These are phyloP conservation scores for Ustilago loliicola DNA, from an alignment of 1,284 basidiomycete species.

Conservation along the genomic window DNA sequence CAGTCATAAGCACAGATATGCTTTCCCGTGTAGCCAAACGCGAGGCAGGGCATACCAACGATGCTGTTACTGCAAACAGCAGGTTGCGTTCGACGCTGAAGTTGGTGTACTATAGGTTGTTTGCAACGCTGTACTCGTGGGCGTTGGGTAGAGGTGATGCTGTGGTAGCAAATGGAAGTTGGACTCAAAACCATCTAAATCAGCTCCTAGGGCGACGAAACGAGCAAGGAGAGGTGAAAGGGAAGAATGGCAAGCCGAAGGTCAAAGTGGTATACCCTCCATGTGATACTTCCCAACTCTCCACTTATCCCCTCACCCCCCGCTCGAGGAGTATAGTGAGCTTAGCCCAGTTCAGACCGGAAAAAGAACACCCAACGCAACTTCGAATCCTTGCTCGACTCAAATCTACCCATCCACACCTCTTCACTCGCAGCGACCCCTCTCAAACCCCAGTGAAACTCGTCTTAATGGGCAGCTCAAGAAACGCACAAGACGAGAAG, in stretches of 20 bases:
- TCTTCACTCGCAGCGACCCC: background rate
- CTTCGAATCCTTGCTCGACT: slow-evolving; percentile 76
- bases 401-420: slow-evolving; percentile 71
- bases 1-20: slow-evolving; percentile 94
- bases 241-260: background rate
- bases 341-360: slow-evolving; percentile 84
- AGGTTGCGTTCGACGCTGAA: slow-evolving; percentile 78
- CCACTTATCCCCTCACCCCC: slow-evolving; percentile 76
- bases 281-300: slow-evolving; percentile 85
- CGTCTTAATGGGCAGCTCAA: slow-evolving; percentile 84
- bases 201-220: slow-evolving; percentile 52
- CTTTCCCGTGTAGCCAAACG: slow-evolving; percentile 80
- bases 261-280: slow-evolving; percentile 84
- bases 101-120: slow-evolving; percentile 88
- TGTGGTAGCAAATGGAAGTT: slow-evolving; percentile 92
- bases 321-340: slow-evolving; percentile 42
- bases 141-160: slow-evolving; percentile 80
- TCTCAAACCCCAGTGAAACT: slow-evolving; percentile 26
- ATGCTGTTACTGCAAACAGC: slow-evolving; percentile 75
- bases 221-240: background rate
- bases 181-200: slow-evolving; percentile 89
- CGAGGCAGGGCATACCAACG: slow-evolving; percentile 78
- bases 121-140: slow-evolving; percentile 84
- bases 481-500: slow-evolving; percentile 81
- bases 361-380: slow-evolving; percentile 89